Base-by-base conservation (phyloP, 176 grass and related monocot genomes). In the Oryza brachyantha region DNA sequence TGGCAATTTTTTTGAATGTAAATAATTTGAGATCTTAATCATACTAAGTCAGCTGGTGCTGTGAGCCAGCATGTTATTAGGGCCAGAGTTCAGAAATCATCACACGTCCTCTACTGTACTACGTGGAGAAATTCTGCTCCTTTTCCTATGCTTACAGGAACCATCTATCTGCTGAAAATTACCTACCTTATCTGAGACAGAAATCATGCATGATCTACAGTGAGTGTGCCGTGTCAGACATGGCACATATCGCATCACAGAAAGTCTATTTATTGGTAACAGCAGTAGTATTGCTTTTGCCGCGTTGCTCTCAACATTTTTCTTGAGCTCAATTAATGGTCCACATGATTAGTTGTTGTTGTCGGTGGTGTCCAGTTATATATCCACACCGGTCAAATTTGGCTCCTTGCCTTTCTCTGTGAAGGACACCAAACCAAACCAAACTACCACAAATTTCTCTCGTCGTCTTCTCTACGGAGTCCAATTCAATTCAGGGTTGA, bases 371-470 rank as follows among this genome's bases (percentile, higher is more conserved):
- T 69, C 84, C 78, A 70, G 29, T 74, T n/a, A 16, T 26, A 48
- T 29, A 61, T 19, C 19, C 70, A 29, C 54, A 37, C 41, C 12
- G 66, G 73, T 78, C 85, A 73, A 83, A 78, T 25, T 62, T 45
- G 65, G 27, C n/a, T 27, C 3, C 50, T 37, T 74, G 1, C 31
- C 28, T n/a, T 67, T 78, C 72, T 82, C 79, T 73, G 79, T 82
- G 65, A 71, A 76, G 78, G 39, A 52, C 64, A 19, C 31, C 37
- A 59, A 7, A 39, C 60, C 2, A 27, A 71, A 43, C 39, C 63
- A 13, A 2, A 32, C 31, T 6, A 5, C 35, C 0, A 36, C 35
- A 36, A 36, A 36, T 36, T 6, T 36, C 35, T 36, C 31, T 32
- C 31, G 31, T 32, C 35, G 2, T 36, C 35, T 36, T 32, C 17